Evolutionary conservation across 2,329 filamentous ascomycete species (phyloP).

Genomic region (Pseudogymnoascus sp.): DNA sequence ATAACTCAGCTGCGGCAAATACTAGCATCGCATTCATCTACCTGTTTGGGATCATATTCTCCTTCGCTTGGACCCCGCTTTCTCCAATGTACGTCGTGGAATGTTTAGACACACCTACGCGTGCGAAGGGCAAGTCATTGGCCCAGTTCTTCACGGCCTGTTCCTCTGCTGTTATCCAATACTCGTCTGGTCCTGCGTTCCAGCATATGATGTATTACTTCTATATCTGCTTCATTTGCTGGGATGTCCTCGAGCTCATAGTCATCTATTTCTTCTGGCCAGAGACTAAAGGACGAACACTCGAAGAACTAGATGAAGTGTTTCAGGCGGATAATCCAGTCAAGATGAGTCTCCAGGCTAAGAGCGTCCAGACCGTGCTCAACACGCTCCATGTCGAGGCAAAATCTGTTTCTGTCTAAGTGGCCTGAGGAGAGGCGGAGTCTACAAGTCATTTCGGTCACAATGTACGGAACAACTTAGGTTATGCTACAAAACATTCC

Average conservation of each 20-base stretch:
- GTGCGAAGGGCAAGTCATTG: constrained; percentile 11
- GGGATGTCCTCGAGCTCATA: constrained; percentile 19
- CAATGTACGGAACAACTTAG: too few relatives aligned
- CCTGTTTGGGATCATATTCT: too few relatives aligned
- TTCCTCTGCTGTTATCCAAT: background rate
- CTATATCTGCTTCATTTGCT: constrained; percentile 18
- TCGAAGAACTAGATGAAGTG: constrained; percentile 21
- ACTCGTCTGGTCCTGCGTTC: background rate
- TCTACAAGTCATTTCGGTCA: too few relatives aligned
- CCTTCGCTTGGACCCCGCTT: too few relatives aligned
- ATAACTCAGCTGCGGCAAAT: constrained; percentile 28
- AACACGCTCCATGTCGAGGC: constrained; percentile 24
- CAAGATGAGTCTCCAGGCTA: constrained; percentile 17
- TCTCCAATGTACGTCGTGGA: constrained; percentile 20
- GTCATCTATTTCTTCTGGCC: constrained; percentile 28
- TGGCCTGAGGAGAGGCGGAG: background rate
- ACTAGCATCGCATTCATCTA: too few relatives aligned
- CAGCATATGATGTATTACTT: constrained; percentile 16
- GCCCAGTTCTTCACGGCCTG: background rate
- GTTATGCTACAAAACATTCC: too few relatives aligned
- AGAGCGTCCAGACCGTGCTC: constrained; percentile 35
- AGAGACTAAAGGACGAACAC: constrained; percentile 22
- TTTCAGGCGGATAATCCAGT: constrained; percentile 24
- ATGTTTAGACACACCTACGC: constrained; percentile 31
- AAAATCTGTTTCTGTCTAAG: background rate